These are phyloP conservation scores for Lagerstroemia speciosa DNA, from an alignment of 345 rosid genomes.

Conservation along the genomic window DNA sequence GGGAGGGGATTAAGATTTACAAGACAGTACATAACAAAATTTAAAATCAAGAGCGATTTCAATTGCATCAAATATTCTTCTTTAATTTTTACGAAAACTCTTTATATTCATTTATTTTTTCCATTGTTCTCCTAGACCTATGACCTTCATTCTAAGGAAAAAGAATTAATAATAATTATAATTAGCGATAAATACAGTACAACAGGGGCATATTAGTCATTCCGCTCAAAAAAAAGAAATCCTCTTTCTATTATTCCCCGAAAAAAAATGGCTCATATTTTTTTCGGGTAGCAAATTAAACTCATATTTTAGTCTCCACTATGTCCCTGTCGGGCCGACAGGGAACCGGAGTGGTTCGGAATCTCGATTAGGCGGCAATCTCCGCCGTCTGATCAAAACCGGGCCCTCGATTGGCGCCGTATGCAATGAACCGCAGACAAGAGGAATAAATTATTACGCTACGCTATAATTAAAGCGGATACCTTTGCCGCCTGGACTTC, in stretches of 20 bases:
- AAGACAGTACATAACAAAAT: no score
- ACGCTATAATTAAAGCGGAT: slow-evolving; percentile 1
- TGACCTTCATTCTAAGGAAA: no score
- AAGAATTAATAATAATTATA: no score
- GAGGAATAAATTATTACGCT: neutral
- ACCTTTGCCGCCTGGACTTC: neutral
- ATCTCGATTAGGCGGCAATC: neutral
- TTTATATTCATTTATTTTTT: no score
- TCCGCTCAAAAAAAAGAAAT: neutral
- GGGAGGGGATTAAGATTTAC: no score
- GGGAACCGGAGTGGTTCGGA: slow-evolving; percentile 5
- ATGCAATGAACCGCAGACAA: slow-evolving; percentile 3
- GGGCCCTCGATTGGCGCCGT: slow-evolving; percentile 2
- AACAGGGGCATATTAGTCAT: neutral
- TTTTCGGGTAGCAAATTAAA: no score
- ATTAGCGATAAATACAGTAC: no score
- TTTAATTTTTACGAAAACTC: no score
- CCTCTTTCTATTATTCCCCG: slow-evolving; percentile 1
- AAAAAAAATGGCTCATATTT: no score
- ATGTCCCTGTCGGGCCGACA: neutral
- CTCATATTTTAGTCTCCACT: neutral
- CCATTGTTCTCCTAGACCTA: no score
- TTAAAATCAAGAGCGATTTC: no score
- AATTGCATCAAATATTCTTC: no score
- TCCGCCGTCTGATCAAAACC: neutral